These are phyloP conservation scores for Gastrolobium bilobum DNA, from an alignment of 306 rosid genomes.

Conservation along the genomic window DNA sequence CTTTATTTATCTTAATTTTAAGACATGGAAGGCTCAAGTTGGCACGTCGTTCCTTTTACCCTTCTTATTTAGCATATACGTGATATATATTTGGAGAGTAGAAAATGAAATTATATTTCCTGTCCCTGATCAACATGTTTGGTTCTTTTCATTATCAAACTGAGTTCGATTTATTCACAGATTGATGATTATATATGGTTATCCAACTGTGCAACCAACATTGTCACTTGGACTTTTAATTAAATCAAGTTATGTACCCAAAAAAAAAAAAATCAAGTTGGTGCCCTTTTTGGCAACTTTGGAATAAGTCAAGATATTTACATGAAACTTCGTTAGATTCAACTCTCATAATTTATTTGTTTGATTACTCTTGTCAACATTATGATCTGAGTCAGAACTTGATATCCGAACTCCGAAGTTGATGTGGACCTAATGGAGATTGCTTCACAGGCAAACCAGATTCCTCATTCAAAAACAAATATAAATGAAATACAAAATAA, in stretches of 20 bases:
- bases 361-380: neutral
- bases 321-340: conserved; percentile 1
- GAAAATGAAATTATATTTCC: too few relatives aligned
- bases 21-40: neutral
- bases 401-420: too few relatives aligned
- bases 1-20: neutral
- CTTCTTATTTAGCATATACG: neutral
- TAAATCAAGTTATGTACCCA: conserved; percentile 18
- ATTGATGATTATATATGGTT: conserved; percentile 4
- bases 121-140: neutral
- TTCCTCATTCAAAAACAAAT: too few relatives aligned
- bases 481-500: too few relatives aligned
- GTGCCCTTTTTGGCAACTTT: conserved; percentile 15
- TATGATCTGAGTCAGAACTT: too few relatives aligned
- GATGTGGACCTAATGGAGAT: too few relatives aligned
- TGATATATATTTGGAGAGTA: neutral
- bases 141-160: neutral
- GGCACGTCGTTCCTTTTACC: neutral
- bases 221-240: neutral
- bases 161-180: neutral
- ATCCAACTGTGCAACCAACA: conserved; percentile 17
- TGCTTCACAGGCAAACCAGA: too few relatives aligned
- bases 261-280: conserved; percentile 17
- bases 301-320: neutral
- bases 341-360: neutral